Base-by-base conservation (phyloP, 139 green algal genomes). In the Chlorella sp. region DNA sequence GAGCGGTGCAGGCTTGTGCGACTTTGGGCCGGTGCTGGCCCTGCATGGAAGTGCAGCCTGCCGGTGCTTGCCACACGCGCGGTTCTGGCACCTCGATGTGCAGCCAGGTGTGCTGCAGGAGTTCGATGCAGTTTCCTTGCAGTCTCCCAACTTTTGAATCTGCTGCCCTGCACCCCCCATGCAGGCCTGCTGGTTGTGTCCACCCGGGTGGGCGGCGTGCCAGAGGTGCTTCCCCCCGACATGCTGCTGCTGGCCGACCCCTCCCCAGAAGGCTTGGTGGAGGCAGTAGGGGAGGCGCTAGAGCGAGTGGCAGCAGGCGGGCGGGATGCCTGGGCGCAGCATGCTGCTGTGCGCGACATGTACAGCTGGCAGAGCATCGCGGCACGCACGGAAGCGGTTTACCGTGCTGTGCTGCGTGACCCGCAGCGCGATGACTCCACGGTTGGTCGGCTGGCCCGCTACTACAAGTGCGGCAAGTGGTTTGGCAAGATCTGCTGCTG, bases 121-220 rank as follows among this genome's bases (percentile, higher is more conserved):
- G 17, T 51, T 19, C n/a, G n/a, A n/a, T 14, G 11, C 76, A 28
- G 7, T 76, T 28, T 7, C 41, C 17, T 34, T 78, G 72, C 40
- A 78, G 8, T 14, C 2, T 30, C 34, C 34, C 34, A 26, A 13
- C 67, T 11, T 74, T 2, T 46, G n/a, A 1, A 11, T 14, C 1
- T 46, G 13, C 1, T 78, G 73, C 20, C n/a, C 22, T n/a, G 9
- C 4, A 17, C 46, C 73, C 24, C 73, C 11, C 9, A 30, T n/a
- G 89, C 87, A 60, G 94, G 93, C n/a, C 93, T 98, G 60, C 87
- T 95, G 72, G 94, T 98, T 19, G 95, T 98, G 67, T 97, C 95
- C 58, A 98, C 95, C 1, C 68, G 85, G 8, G 97, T 99, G n/a
- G 97, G 97, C 1, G 97, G 97, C 19, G 96, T 99, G n/a, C 96